A percentile compares a stretch with the other conserved stretches of the same genome.
Conservation (phyloP, 1,284 basidiomycete genomes). For the Ustilago shanxiensis region DNA sequence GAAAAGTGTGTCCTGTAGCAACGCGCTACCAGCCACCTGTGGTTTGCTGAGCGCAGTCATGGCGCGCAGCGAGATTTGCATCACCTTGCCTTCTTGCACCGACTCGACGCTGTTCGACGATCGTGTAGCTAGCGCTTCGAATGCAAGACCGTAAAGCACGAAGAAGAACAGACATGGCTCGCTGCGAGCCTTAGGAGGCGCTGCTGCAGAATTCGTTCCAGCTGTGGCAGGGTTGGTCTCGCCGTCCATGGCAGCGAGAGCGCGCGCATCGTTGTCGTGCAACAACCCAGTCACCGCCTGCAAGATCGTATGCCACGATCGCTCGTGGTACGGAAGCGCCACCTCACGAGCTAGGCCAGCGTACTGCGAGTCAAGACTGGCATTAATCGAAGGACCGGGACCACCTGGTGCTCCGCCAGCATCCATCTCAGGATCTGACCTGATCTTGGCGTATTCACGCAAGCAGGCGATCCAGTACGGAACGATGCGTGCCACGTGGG, state of each 20-base stretch:
- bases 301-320: conserved; percentile 85
- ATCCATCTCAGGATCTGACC: conserved; percentile 79
- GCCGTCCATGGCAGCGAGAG: conserved; percentile 86
- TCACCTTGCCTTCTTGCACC: conserved; percentile 64
- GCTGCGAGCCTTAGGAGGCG: conserved; percentile 18
- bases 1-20: conserved; percentile 82
- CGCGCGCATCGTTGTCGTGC: conserved; percentile 78
- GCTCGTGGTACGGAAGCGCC: conserved; percentile 78
- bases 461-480: conserved; percentile 89
- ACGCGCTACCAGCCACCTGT: conserved; percentile 82
- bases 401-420: conserved; percentile 72
- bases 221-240: conserved; percentile 61
- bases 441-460: conserved; percentile 90
- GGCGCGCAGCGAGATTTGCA: conserved; percentile 79
- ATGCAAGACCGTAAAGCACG: conserved; percentile 90
- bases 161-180: conserved; percentile 88
- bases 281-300: conserved; percentile 88
- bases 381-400: conserved; percentile 58
- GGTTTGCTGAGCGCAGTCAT: conserved; percentile 83
- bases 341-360: conserved; percentile 90
- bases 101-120: conserved; percentile 72
- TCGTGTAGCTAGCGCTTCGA: conserved; percentile 84
- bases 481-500: conserved; percentile 81
- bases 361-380: conserved; percentile 80
- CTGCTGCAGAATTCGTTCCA: conserved; percentile 7